Base-by-base conservation (phyloP, 352 stramenopile species). In the Pythium brachiatum region DNA sequence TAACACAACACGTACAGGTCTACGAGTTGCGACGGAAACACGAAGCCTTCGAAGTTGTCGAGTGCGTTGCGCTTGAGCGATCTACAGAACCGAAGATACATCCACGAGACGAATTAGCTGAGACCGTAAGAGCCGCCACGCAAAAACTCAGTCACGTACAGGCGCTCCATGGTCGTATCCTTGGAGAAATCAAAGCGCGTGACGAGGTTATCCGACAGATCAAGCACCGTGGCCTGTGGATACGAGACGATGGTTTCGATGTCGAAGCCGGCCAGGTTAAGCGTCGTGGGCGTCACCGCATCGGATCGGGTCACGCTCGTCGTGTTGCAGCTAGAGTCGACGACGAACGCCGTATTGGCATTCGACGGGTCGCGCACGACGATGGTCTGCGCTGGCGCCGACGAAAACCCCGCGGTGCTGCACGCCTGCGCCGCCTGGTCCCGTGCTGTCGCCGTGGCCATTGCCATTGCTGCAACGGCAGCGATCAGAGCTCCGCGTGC, bases 171-270 rank as follows among this genome's bases (percentile, higher is more conserved):
- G 20, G 11, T 34, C 8, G 43, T 20, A n/a, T 62, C 56, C 12
- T 29, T 47, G 5, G 36, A 50, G 27, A 65, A 59, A 7, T 36
- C 38, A 13, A 54, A 43, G 1, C 26, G 21, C 8, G 7, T 21
- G 26, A 65, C 29, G n/a, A 23, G 27, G 41, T 65, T 59, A 8
- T 47, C 39, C 7, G 31, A 32, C 8, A 65, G 26, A 23, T 53
- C 38, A 5, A 65, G 38, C 13, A 26, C 9, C 1, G 12, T 47
- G 1, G 52, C 59, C 1, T 39, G 7, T 3, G 59, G 59, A 16
- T 59, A 65, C 4, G 43, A 43, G 36, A 59, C 59, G 31, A 65
- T 36, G 16, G 27, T 27, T 16, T 60, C 41, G 44, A 56, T 61
- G 31, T 43, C 41, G 16, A 53, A 29, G 41, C 34, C 51, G 9